Evolutionary conservation across 768 basidiomycete genomes (phyloP).

Genomic region (Psilocybe azurescens): DNA sequence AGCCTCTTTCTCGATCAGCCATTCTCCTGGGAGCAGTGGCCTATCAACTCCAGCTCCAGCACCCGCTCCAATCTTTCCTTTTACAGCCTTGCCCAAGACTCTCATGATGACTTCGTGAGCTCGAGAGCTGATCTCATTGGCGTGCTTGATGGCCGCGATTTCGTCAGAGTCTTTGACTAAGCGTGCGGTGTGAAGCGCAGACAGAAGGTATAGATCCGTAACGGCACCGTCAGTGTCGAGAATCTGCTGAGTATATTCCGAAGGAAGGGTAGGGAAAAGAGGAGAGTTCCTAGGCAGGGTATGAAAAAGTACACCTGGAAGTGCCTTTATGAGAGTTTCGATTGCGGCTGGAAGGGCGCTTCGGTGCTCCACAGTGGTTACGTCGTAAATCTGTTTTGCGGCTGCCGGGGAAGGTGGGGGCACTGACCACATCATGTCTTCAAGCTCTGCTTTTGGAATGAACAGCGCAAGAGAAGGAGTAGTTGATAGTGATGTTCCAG

Average conservation of each 20-base stretch:
- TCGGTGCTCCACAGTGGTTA: constrained; percentile 61
- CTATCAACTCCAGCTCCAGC: constrained; percentile 49
- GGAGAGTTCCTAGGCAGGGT: constrained; percentile 58
- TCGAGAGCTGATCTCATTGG: constrained; percentile 85
- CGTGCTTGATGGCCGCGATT: constrained; percentile 74
- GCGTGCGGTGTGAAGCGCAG: constrained; percentile 82
- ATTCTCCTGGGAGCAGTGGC: constrained; percentile 74
- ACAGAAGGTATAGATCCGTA: constrained; percentile 69
- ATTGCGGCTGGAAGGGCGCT: constrained; percentile 51
- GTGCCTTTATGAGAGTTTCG: constrained; percentile 48
- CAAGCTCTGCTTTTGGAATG: constrained; percentile 76
- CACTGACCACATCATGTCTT: constrained; percentile 88
- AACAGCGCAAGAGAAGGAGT: constrained; percentile 65
- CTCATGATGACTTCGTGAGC: constrained; percentile 95
- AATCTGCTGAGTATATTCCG: constrained; percentile 44
- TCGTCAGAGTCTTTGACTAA: constrained; percentile 80
- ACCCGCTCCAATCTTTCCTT: constrained; percentile 53
- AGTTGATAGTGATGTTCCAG: constrained; percentile 47
- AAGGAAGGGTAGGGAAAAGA: constrained; percentile 56
- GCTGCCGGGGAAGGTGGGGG: constrained; percentile 74
- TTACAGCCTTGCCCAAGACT: constrained; percentile 78
- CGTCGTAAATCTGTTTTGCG: constrained; percentile 55
- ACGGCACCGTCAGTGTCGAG: constrained; percentile 40
- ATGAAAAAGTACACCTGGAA: constrained; percentile 67
- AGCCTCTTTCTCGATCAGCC: constrained; percentile 90